Conservation (phyloP, 2,329 filamentous ascomycete genomes). For the Diplodia mutila region DNA sequence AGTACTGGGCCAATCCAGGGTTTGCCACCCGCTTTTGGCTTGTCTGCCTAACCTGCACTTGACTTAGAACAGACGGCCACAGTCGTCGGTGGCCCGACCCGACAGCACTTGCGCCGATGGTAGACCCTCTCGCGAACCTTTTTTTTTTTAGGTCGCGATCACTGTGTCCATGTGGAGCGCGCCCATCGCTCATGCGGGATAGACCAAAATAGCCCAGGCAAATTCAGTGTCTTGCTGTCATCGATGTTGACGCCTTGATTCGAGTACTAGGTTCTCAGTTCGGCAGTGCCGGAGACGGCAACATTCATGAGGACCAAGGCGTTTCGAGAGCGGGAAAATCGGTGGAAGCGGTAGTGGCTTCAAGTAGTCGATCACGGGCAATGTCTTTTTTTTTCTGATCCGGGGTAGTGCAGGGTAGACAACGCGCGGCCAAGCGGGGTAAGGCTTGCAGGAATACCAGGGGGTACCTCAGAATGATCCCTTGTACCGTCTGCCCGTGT, state of each 20-base stretch:
- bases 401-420: not conserved
- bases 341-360: not conserved
- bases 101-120: not conserved
- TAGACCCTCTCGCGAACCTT: not conserved
- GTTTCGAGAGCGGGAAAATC: not conserved
- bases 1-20: not conserved
- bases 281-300: not conserved
- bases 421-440: not conserved
- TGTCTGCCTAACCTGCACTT: not conserved
- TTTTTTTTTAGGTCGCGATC: not conserved
- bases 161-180: not conserved
- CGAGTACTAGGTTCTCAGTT: too few relatives aligned
- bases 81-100: not conserved
- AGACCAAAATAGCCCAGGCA: not conserved
- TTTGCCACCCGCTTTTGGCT: not conserved
- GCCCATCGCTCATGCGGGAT: not conserved
- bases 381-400: not conserved
- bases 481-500: not conserved
- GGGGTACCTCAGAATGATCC: not conserved
- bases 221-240: not conserved
- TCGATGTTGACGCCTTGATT: not conserved
- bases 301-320: not conserved
- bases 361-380: not conserved
- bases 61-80: not conserved
- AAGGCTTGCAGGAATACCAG: not conserved